Conservation (phyloP, 495 filamentous ascomycete species). For the Jackrogersella minutella region DNA sequence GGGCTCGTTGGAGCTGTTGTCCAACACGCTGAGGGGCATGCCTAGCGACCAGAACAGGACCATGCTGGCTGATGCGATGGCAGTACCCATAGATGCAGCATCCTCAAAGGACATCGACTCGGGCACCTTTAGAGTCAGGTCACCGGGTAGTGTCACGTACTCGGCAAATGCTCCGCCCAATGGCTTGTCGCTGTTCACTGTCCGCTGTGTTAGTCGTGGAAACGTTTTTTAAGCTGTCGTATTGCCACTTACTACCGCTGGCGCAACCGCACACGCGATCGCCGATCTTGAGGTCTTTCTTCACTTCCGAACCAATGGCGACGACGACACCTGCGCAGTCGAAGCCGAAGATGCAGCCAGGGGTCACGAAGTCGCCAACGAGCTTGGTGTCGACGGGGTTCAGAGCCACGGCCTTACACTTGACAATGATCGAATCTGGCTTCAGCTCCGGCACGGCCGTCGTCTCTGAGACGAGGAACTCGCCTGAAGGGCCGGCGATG, state of each 20-base stretch:
- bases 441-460: constrained; percentile 7
- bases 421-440: constrained; percentile 3
- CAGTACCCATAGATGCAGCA: not conserved
- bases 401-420: not conserved
- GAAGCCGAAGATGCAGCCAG: constrained; percentile 9
- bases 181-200: constrained; percentile 6
- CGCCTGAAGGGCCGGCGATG: constrained; percentile 3
- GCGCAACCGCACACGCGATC: constrained; percentile 5
- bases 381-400: constrained; percentile 11
- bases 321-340: not conserved
- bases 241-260: not conserved
- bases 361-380: not conserved
- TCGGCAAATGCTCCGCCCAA: not conserved
- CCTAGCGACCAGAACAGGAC: constrained; percentile 2
- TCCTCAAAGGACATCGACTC: constrained; percentile 3
- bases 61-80: constrained; percentile 7
- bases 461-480: not conserved
- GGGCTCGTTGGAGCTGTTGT: constrained; percentile 38
- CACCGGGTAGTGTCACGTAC: constrained; percentile 6
- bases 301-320: not conserved
- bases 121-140: not conserved
- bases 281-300: constrained; percentile 4
- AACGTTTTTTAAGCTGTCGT: not conserved
- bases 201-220: not conserved
- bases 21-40: constrained; percentile 1